Percentiles rank a stretch among this genome's conserved stretches.
These are phyloP conservation scores for Boletus insuetus DNA, from an alignment of 768 basidiomycete genomes.

Conservation along the genomic window DNA sequence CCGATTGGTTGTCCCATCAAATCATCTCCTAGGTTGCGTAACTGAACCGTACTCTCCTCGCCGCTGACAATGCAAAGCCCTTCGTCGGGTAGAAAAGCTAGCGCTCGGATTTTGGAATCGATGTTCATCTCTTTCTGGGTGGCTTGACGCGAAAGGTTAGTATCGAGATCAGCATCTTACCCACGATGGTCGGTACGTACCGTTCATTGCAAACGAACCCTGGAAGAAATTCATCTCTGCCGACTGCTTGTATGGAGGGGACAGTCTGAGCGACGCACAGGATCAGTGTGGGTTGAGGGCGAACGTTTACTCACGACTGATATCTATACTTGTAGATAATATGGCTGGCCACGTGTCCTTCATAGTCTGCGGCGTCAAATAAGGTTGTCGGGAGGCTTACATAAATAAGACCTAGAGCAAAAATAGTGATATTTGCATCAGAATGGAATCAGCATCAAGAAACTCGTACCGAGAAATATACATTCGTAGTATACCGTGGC, in stretches of 20 bases:
- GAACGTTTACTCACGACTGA: neutral
- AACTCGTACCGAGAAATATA: too few species aligned
- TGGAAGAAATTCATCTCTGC: slow-evolving; percentile 2
- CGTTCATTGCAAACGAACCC: neutral
- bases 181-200: neutral
- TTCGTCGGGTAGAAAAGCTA: slow-evolving; percentile 8
- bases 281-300: neutral
- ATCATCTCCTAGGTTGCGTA: slow-evolving; percentile 1
- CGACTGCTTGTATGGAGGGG: neutral
- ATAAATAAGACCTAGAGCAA: too few species aligned
- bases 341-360: neutral
- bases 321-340: neutral
- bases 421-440: too few species aligned
- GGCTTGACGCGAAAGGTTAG: neutral
- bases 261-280: neutral
- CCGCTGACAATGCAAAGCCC: slow-evolving; percentile 4
- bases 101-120: slow-evolving; percentile 9
- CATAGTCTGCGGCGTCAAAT: neutral
- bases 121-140: neutral
- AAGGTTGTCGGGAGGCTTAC: too few species aligned
- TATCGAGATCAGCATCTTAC: neutral
- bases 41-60: slow-evolving; percentile 8
- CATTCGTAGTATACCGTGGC: too few species aligned
- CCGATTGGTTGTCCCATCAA: slow-evolving; percentile 13
- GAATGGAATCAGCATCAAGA: too few species aligned